These are phyloP conservation scores for Verticillium albo-atrum DNA, from an alignment of 2,329 filamentous ascomycete species.

Conservation along the genomic window DNA sequence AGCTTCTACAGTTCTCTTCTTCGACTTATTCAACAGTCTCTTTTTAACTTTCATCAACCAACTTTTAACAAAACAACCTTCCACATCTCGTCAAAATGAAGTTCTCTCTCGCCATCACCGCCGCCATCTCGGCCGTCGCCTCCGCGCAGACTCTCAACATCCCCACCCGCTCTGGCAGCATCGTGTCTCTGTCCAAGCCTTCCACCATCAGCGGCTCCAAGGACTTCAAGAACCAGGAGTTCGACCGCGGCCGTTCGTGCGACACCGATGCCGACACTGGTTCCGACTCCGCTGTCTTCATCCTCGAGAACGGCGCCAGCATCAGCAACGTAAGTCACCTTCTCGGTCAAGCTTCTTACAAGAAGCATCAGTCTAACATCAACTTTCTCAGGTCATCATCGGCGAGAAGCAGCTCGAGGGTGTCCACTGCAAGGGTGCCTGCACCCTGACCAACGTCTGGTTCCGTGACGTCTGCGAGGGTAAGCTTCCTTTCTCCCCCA, in stretches of 20 bases:
- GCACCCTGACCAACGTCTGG: constrained; percentile 33
- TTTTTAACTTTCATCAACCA: neutral
- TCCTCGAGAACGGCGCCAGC: constrained; percentile 43
- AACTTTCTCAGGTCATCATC: constrained; percentile 35
- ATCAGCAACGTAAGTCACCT: constrained; percentile 34
- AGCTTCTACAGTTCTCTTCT: neutral
- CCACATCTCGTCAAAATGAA: neutral
- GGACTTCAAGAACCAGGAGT: constrained; percentile 15
- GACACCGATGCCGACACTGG: constrained; percentile 14
- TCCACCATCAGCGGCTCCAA: constrained; percentile 12
- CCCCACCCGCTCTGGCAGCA: constrained; percentile 15
- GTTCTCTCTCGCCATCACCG: constrained; percentile 1
- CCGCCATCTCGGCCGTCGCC: constrained; percentile 4
- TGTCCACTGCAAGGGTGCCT: constrained; percentile 45
- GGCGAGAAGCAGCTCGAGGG: constrained; percentile 45
- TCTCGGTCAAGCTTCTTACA: neutral
- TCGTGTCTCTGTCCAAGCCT: constrained; percentile 14
- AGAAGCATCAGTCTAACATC: neutral
- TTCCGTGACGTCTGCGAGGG: constrained; percentile 34
- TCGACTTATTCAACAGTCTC: neutral
- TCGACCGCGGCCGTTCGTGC: constrained; percentile 14
- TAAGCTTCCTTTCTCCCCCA: constrained; percentile 1
- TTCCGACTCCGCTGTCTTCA: constrained; percentile 40
- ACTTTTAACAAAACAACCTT: neutral
- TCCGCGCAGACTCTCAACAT: constrained; percentile 17